These are phyloP conservation scores for Alternaria metachromatica DNA, from an alignment of 2,329 filamentous ascomycete genomes.

Conservation along the genomic window DNA sequence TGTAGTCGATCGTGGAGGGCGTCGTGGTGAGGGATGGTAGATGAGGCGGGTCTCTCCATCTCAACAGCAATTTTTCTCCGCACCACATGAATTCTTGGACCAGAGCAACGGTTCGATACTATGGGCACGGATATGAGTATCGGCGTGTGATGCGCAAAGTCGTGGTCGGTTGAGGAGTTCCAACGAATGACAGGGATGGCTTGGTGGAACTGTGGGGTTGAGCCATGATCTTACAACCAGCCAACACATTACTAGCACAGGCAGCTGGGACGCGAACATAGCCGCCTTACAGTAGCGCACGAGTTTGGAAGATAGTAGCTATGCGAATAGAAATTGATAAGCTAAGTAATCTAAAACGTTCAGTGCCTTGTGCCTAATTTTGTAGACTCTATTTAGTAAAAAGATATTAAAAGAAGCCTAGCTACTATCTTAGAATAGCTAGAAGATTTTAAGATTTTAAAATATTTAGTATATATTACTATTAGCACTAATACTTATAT, in stretches of 20 bases:
- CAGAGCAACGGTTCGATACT: background rate
- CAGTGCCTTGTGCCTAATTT: too few species aligned
- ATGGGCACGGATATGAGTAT: background rate
- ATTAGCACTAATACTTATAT: too few species aligned
- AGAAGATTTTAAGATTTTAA: too few species aligned
- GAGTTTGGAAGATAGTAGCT: background rate
- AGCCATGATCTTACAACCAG: background rate
- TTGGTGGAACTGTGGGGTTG: background rate
- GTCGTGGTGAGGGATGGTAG: background rate
- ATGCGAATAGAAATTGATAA: background rate
- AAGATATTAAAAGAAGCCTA: too few species aligned
- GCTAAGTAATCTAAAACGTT: too few species aligned
- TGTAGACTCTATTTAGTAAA: too few species aligned
- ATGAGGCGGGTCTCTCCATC: background rate
- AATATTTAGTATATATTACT: too few species aligned
- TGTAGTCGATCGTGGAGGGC: background rate
- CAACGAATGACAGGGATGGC: background rate
- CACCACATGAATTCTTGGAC: background rate
- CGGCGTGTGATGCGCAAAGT: background rate
- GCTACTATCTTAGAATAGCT: too few species aligned
- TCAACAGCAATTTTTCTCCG: background rate
- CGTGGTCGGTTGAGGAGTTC: background rate
- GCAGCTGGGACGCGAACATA: background rate
- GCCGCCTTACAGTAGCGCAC: background rate
- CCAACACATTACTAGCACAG: background rate